Conservation (phyloP, 306 rosid species). For the Rosa multiflora region DNA sequence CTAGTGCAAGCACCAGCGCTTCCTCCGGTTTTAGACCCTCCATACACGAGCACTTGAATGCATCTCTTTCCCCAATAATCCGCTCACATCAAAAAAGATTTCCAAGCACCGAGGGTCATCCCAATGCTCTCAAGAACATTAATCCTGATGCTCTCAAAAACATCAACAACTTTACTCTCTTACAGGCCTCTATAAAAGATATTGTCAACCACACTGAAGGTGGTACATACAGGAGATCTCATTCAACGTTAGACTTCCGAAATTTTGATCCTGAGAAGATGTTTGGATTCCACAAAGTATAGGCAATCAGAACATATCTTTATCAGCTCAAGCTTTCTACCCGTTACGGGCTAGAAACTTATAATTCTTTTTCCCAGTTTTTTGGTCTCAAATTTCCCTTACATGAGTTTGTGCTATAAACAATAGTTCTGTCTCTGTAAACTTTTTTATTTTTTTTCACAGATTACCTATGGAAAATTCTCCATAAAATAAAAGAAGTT, state of each 20-base stretch:
- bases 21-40: slow-evolving; percentile 40
- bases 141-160: slow-evolving; percentile 67
- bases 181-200: slow-evolving; percentile 62
- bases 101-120: slow-evolving; percentile 70
- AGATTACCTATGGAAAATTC: not conserved
- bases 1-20: slow-evolving; percentile 43
- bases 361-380: slow-evolving; percentile 3
- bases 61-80: slow-evolving; percentile 55
- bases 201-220: slow-evolving; percentile 51
- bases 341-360: not conserved
- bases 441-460: not conserved
- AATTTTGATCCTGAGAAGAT: slow-evolving; percentile 37
- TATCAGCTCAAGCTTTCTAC: not conserved
- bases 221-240: slow-evolving; percentile 44
- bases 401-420: slow-evolving; percentile 20
- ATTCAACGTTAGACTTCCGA: slow-evolving; percentile 56
- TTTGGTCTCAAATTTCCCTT: slow-evolving; percentile 9
- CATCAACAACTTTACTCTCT: slow-evolving; percentile 48
- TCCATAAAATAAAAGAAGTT: not conserved
- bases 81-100: slow-evolving; percentile 34
- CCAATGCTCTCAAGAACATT: slow-evolving; percentile 66
- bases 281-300: slow-evolving; percentile 30
- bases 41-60: slow-evolving; percentile 25
- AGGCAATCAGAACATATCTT: not conserved
- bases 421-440: slow-evolving; percentile 23